Conservation (phyloP, 2,329 filamentous ascomycete genomes). For the Colletotrichum tofieldiae region DNA sequence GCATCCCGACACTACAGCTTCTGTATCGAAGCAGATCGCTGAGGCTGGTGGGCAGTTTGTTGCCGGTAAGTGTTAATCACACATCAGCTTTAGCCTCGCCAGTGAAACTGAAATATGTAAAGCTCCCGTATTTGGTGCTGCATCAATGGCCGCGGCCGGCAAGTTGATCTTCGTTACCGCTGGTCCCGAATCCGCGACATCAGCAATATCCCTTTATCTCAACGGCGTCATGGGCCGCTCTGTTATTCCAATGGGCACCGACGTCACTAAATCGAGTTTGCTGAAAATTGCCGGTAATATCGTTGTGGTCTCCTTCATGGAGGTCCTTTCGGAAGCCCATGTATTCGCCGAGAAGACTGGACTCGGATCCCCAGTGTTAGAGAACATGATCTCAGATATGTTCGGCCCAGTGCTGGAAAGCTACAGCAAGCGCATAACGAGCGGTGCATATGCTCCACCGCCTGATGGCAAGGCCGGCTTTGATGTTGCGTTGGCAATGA, state of each 20-base stretch:
- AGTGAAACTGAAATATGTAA: slow-evolving; percentile 3
- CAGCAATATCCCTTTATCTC: slow-evolving; percentile 55
- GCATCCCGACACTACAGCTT: slow-evolving; percentile 49
- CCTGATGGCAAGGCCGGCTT: slow-evolving; percentile 27
- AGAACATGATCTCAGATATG: slow-evolving; percentile 49
- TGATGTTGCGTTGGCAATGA: slow-evolving; percentile 28
- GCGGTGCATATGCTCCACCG: slow-evolving; percentile 49
- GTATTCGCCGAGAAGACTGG: slow-evolving; percentile 52
- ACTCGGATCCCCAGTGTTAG: slow-evolving; percentile 46
- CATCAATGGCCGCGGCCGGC: slow-evolving; percentile 57
- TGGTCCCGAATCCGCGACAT: slow-evolving; percentile 52
- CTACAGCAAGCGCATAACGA: slow-evolving; percentile 49
- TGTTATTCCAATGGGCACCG: slow-evolving; percentile 59
- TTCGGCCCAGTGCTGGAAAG: slow-evolving; percentile 48
- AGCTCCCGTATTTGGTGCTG: slow-evolving; percentile 59
- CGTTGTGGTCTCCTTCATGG: slow-evolving; percentile 45
- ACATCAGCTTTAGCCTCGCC: slow-evolving; percentile 10
- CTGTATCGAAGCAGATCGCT: slow-evolving; percentile 23
- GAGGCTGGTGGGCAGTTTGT: slow-evolving; percentile 48
- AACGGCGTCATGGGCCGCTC: slow-evolving; percentile 57
- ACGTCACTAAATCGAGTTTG: slow-evolving; percentile 57
- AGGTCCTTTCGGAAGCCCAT: slow-evolving; percentile 50
- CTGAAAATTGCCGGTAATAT: slow-evolving; percentile 62
- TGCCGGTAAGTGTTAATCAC: slow-evolving; percentile 55
- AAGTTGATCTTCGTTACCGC: slow-evolving; percentile 60